Evolutionary conservation across 2,329 filamentous ascomycete species (phyloP).

Genomic region (Thelonectria olida): DNA sequence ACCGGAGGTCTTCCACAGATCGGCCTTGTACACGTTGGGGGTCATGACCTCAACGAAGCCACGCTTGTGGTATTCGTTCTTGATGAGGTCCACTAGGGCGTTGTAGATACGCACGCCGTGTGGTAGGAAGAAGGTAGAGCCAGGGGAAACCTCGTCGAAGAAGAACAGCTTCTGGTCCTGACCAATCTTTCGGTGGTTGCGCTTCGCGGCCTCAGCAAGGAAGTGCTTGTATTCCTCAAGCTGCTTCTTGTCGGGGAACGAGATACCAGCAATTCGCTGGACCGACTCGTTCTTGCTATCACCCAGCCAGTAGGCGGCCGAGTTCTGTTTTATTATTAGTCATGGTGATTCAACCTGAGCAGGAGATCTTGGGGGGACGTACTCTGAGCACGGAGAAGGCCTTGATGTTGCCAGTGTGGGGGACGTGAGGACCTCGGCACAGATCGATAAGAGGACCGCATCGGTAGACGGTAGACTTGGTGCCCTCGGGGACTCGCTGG

Average conservation of each 20-base stretch:
- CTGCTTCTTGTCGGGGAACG: slow-evolving; percentile 93
- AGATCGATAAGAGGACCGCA: slow-evolving; percentile 95
- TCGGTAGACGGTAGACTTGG: slow-evolving; percentile 92
- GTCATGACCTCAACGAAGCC: slow-evolving; percentile 96
- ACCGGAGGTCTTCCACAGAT: slow-evolving; percentile 93
- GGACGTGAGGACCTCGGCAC: slow-evolving; percentile 93
- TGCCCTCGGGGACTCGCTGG: slow-evolving; percentile 76
- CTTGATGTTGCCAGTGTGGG: slow-evolving; percentile 91
- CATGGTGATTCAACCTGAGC: background rate
- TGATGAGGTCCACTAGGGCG: slow-evolving; percentile 81
- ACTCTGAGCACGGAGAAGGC: slow-evolving; percentile 90
- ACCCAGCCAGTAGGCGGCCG: slow-evolving; percentile 87
- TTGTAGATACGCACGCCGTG: slow-evolving; percentile 96
- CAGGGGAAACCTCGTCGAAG: slow-evolving; percentile 93
- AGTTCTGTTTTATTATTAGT: slow-evolving; percentile 65
- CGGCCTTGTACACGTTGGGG: slow-evolving; percentile 92
- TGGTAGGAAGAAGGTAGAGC: slow-evolving; percentile 90
- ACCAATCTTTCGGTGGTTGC: slow-evolving; percentile 93
- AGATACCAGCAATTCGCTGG: slow-evolving; percentile 95
- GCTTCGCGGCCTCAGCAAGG: slow-evolving; percentile 96
- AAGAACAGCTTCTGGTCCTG: slow-evolving; percentile 98
- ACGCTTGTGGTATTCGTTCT: slow-evolving; percentile 89
- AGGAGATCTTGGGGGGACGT: slow-evolving; percentile 8
- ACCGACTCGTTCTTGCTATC: slow-evolving; percentile 94
- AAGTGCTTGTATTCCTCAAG: slow-evolving; percentile 95